Percentiles rank a stretch among this genome's conserved stretches.
These are phyloP conservation scores for Mortierella sp. DNA, from an alignment of 371 early-diverging fungal genomes.

Conservation along the genomic window DNA sequence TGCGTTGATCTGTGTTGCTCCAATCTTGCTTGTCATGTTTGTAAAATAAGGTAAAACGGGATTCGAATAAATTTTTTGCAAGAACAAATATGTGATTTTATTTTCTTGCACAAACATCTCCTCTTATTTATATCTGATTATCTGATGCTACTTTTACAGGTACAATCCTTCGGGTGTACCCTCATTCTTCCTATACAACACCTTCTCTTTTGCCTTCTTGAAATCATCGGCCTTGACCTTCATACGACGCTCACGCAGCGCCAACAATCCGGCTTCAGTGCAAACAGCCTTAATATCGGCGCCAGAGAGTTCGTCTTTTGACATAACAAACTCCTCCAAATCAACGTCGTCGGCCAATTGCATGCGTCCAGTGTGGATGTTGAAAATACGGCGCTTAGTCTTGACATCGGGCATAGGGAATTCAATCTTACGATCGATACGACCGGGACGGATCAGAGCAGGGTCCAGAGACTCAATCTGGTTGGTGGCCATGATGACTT, in stretches of 20 bases:
- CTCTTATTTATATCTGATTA: no score
- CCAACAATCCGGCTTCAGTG: conserved; percentile 99
- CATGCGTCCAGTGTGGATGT: conserved; percentile 99
- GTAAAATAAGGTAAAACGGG: not conserved
- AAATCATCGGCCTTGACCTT: conserved; percentile 99
- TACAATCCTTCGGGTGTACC: conserved; percentile 98
- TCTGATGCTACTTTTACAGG: conserved; percentile 64
- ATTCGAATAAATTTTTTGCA: no score
- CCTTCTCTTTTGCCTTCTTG: conserved; percentile 99
- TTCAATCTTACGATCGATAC: conserved; percentile 99
- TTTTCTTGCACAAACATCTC: no score
- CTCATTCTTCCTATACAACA: conserved; percentile 98
- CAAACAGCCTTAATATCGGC: conserved; percentile 99
- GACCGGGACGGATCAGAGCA: conserved; percentile 98
- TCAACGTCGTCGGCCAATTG: conserved; percentile 98
- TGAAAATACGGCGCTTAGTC: conserved; percentile 99
- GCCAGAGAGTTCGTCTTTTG: conserved; percentile 99
- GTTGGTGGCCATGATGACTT: conserved; percentile 99
- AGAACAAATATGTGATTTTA: conserved; percentile 5
- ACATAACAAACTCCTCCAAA: conserved; percentile 98
- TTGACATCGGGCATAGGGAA: conserved; percentile 99
- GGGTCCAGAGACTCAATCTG: conserved; percentile 99
- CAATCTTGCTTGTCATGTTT: conserved; percentile 13
- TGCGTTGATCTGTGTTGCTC: conserved; percentile 28
- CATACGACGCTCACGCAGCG: conserved; percentile 99